Percentiles rank a stretch among this genome's conserved stretches.
Evolutionary conservation across 495 filamentous ascomycete genomes (phyloP).

Genomic region (Apodospora peruviana): DNA sequence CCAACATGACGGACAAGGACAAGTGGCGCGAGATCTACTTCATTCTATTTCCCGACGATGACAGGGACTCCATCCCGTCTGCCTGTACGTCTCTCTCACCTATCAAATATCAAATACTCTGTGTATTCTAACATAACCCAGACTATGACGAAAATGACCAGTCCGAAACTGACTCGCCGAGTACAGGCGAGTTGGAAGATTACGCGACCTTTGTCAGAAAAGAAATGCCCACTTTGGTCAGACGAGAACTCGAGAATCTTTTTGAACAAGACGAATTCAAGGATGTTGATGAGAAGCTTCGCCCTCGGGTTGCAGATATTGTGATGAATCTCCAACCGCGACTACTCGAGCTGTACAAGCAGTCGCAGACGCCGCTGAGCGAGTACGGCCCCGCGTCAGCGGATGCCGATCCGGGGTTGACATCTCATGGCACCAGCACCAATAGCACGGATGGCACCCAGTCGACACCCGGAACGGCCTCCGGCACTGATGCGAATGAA

Average conservation of each 20-base stretch:
- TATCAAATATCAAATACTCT: too few species aligned
- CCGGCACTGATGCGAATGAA: neutral
- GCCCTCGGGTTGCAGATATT: constrained; percentile 19
- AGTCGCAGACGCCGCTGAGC: constrained; percentile 22
- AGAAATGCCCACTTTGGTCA: constrained; percentile 26
- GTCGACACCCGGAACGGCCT: neutral
- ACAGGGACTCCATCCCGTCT: constrained; percentile 26
- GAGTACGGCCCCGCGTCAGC: constrained; percentile 16
- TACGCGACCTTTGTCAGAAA: constrained; percentile 21
- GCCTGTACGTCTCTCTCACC: constrained; percentile 26
- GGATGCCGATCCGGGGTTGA: neutral
- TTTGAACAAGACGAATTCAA: constrained; percentile 16
- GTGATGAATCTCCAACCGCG: constrained; percentile 20
- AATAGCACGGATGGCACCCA: neutral
- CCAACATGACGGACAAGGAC: constrained; percentile 36
- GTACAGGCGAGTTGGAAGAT: constrained; percentile 19
- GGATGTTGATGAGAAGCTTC: constrained; percentile 18
- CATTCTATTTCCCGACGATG: constrained; percentile 37
- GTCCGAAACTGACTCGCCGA: constrained; percentile 5
- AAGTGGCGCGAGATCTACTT: constrained; percentile 40
- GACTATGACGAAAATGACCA: constrained; percentile 18
- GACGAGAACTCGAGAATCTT: constrained; percentile 21
- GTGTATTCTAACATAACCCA: neutral
- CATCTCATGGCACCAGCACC: constrained; percentile 1
- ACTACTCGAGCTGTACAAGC: constrained; percentile 18